Percentiles rank a stretch among this genome's conserved stretches.
These are phyloP conservation scores for Ogataea ramenticola DNA, from an alignment of 805 yeast species.

Conservation along the genomic window DNA sequence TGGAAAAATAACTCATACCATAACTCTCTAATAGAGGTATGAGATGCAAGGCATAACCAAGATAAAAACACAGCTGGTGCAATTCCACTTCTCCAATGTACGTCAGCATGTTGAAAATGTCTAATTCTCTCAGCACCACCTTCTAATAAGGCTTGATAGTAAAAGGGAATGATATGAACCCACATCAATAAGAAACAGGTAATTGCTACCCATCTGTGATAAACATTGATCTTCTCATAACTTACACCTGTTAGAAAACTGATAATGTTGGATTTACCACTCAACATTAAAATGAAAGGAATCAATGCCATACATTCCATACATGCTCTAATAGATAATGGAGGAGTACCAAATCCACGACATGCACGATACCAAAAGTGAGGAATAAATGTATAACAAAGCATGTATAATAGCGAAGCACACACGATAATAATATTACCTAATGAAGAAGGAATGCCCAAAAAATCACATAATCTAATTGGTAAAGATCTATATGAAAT, in stretches of 20 bases:
- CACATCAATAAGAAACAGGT: constrained; percentile 34
- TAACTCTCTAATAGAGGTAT: constrained; percentile 31
- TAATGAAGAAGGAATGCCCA: constrained; percentile 32
- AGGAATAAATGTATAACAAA: constrained; percentile 32
- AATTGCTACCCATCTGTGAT: constrained; percentile 43
- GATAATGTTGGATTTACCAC: constrained; percentile 47
- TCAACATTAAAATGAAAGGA: constrained; percentile 41
- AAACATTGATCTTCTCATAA: constrained; percentile 46
- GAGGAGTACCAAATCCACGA: constrained; percentile 52
- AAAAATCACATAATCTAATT: constrained; percentile 21
- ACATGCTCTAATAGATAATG: constrained; percentile 47
- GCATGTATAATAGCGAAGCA: constrained; percentile 26
- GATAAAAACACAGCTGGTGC: constrained; percentile 41
- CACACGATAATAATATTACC: constrained; percentile 27
- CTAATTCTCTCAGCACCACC: constrained; percentile 36
- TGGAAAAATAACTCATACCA: constrained; percentile 44
- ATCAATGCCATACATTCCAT: constrained; percentile 41
- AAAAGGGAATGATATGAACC: constrained; percentile 46
- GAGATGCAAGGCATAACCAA: constrained; percentile 35
- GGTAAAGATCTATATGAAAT: constrained; percentile 28
- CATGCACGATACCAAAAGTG: constrained; percentile 46
- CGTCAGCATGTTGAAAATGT: constrained; percentile 16
- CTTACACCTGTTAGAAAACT: constrained; percentile 44
- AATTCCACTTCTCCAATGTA: constrained; percentile 32
- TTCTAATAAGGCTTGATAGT: constrained; percentile 35